phyloP scores from a whole-genome alignment of 1,284 basidiomycete genomes.

The Thecaphora thlaspeos region DNA sequence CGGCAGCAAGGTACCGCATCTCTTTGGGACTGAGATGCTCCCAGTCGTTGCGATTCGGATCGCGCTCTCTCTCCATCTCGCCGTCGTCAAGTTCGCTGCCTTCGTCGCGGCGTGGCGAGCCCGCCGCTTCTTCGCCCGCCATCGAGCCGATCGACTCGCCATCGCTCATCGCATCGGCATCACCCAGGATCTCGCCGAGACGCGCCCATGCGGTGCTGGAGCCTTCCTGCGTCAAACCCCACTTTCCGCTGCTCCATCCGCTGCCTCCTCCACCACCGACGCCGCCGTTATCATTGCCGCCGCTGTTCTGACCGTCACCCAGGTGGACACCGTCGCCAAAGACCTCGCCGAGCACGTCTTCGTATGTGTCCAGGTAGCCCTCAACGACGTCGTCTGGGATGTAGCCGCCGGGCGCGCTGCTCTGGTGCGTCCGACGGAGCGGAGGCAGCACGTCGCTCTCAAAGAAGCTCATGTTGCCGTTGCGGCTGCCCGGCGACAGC shows the following conservation, averaged over 20 bases:
- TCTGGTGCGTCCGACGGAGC: slow-evolving; percentile 50
- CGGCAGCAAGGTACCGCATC: no score
- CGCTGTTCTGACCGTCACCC: slow-evolving; percentile 6
- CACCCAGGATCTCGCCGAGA: slow-evolving; percentile 49
- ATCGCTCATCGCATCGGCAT: slow-evolving; percentile 5
- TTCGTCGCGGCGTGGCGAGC: neutral
- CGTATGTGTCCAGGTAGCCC: slow-evolving; percentile 63
- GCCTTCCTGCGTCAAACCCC: slow-evolving; percentile 45
- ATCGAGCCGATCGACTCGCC: slow-evolving; percentile 10
- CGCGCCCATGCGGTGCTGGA: slow-evolving; percentile 48
- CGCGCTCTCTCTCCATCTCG: neutral
- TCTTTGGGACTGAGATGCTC: no score
- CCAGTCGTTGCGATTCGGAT: no score
- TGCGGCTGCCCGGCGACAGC: neutral
- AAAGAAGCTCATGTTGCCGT: slow-evolving; percentile 23
- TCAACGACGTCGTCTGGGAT: slow-evolving; percentile 62
- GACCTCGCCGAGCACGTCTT: slow-evolving; percentile 62
- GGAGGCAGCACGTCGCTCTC: slow-evolving; percentile 63
- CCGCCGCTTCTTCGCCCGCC: neutral
- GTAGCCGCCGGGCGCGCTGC: slow-evolving; percentile 58
- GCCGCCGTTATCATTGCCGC: neutral
- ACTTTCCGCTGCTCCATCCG: slow-evolving; percentile 43
- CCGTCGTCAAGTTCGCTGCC: slow-evolving; percentile 1
- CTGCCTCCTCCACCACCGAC: slow-evolving; percentile 5
- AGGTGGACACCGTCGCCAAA: slow-evolving; percentile 53